A percentile compares a stretch with the other conserved stretches of the same genome.
These are phyloP conservation scores for Aureobasidium sp. DNA, from an alignment of 2,329 filamentous ascomycete genomes.

Conservation along the genomic window DNA sequence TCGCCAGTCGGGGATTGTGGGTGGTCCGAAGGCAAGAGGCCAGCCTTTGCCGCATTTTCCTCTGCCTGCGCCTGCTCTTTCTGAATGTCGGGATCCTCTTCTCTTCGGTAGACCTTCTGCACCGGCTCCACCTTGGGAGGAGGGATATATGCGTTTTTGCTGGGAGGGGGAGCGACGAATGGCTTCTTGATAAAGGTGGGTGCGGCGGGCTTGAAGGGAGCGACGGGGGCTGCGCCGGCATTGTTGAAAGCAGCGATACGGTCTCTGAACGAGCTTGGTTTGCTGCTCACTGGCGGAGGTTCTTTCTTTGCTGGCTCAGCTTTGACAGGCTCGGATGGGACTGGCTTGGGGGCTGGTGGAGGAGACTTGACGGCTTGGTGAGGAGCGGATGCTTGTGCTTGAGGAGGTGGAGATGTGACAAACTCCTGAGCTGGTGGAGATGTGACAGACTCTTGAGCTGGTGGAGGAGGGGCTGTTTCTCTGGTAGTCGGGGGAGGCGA, in stretches of 20 bases:
- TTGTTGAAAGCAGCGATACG: constrained; percentile 98
- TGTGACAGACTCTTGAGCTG: background rate
- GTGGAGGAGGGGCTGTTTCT: background rate
- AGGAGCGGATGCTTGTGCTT: constrained; percentile 4
- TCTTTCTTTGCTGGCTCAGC: constrained; percentile 46
- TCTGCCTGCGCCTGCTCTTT: constrained; percentile 59
- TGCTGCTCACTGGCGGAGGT: constrained; percentile 57
- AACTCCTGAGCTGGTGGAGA: background rate
- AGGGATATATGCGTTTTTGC: constrained; percentile 83
- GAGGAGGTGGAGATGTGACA: background rate
- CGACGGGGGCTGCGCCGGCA: constrained; percentile 70
- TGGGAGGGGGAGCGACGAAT: constrained; percentile 90
- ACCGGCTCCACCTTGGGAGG: constrained; percentile 61
- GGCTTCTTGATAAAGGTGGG: constrained; percentile 87
- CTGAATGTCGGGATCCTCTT: constrained; percentile 67
- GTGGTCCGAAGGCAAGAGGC: constrained; percentile 39
- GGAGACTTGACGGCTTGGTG: constrained; percentile 24
- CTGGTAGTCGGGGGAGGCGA: background rate
- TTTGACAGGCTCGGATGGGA: constrained; percentile 33
- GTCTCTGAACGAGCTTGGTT: constrained; percentile 90
- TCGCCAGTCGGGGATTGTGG: constrained; percentile 28
- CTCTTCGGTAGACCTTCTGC: constrained; percentile 72
- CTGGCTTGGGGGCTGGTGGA: constrained; percentile 20
- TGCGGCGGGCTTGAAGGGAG: constrained; percentile 79
- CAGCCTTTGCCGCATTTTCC: constrained; percentile 63